Base-by-base conservation (phyloP, 78 protist species). In the Goniomonas avonlea region DNA sequence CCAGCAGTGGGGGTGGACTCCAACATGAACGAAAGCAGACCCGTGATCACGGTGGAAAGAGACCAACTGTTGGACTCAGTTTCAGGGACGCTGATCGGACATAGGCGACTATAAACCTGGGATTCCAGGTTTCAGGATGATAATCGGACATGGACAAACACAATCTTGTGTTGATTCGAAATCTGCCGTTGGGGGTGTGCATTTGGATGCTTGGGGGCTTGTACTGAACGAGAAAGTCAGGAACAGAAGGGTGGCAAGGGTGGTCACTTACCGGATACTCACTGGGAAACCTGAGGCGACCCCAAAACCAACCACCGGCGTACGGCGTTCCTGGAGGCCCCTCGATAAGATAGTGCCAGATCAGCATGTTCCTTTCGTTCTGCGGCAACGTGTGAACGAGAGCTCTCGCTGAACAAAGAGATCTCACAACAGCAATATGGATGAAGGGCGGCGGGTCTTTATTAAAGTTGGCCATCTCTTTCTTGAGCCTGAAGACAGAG, bases 111-210 rank as follows among this genome's bases (percentile, higher is more conserved):
- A n/a, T n/a, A n/a, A n/a, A 88, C 21, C 50, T 15, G 4, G 88
- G 86, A 60, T 79, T 45, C 91, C 91, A 92, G 18, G 73, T 35
- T 38, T 89, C 93, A 5, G 91, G 90, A 60, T 93, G 96, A 50
- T 83, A 88, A 60, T 88, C 92, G 29, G 75, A 34, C 89, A 88
- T 83, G 34, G 82, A 50, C 23, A 89, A 56, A 79, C 94, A 91
- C 13, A 91, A 37, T 17, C 90, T 23, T 50, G 1, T 81, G 58
- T 80, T 66, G 27, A 48, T 38, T 20, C 77, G 35, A 25, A 91
- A 91, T 1, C 94, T 25, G 5, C 94, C 94, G 32, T 15, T 45
- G 8, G 94, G 94, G 0, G 94, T 91, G 31, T 66, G 0, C 90
- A 91, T 91, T 38, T 35, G 31, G 55, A 91, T 84, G 41, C 68